Base-by-base conservation (phyloP, 768 basidiomycete genomes). In the Boletus eberwhitei region DNA sequence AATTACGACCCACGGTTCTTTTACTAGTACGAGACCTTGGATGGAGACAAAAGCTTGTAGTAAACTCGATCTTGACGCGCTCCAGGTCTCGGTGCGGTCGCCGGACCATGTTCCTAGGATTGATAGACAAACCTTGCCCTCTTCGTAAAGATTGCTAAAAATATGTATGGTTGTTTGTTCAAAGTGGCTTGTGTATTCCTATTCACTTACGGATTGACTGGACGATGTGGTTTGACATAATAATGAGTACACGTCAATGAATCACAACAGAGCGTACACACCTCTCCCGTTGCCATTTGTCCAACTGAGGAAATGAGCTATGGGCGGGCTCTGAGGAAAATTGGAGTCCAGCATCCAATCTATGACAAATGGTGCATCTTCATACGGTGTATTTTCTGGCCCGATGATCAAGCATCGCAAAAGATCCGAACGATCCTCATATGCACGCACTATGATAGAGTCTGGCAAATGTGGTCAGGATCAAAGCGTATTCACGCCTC, bases 11-110 rank as follows among this genome's bases (percentile, higher is more conserved):
- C 73, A 96, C 81, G 94, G 94, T 65, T 94, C 88, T 70, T 90
- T 90, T 13, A 96, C 93, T 8, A 98, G 78, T 6, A 98, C 94
- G 8, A 96, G 78, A 12, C 93, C 94, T 67, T 96, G 95, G 42
- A 97, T 95, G 31, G 93, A 95, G 19, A 98, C 90, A 50, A 97
- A 82, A 0, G 91, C 90, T 71, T 98, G 94, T 17, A 98, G 79
- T 24, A 98, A 73, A 16, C 92, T 95, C 2, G 93, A 96, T 42
- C 89, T 79, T 35, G 83, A 75, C 1, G 92, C 78, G 61, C 81
- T 93, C 94, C 94, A 98, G 8, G 82, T 85, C 73, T 98, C 93
- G 56, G 79, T 88, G 65, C 79, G 83, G 63, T 96, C 95, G 9
- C 94, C 94, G 8, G 84, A 80, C 94, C 94, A 97, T 0, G 93